phyloP scores from a whole-genome alignment of 1,284 basidiomycete species.

The Ceratobasidium sp. region DNA sequence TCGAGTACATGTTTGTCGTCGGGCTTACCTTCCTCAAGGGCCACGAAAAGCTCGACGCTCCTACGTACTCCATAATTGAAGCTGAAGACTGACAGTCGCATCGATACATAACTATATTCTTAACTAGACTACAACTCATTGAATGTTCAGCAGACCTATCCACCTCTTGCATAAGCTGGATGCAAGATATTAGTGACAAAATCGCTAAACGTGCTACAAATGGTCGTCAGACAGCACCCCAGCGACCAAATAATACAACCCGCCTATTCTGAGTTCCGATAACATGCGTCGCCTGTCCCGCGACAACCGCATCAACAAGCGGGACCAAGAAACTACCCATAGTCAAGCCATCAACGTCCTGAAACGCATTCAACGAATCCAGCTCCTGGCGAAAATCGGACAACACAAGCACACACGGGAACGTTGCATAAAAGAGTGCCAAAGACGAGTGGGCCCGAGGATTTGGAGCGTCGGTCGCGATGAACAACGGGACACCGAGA shows the following conservation, averaged over 20 bases:
- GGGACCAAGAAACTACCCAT: conserved; percentile 66
- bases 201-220: conserved; percentile 32
- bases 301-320: conserved; percentile 75
- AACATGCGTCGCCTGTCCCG: conserved; percentile 49
- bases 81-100: conserved; percentile 66
- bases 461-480: conserved; percentile 70
- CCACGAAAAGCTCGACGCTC: conserved; percentile 81
- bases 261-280: conserved; percentile 27
- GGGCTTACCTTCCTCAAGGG: conserved; percentile 88
- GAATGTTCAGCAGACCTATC: neutral
- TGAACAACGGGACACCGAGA: conserved; percentile 72
- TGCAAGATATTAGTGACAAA: conserved; percentile 31
- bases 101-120: conserved; percentile 1
- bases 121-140: conserved; percentile 6
- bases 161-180: conserved; percentile 5
- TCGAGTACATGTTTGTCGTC: conserved; percentile 96
- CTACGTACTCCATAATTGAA: conserved; percentile 86
- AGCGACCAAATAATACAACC: neutral
- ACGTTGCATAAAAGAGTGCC: conserved; percentile 63
- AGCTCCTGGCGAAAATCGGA: conserved; percentile 63
- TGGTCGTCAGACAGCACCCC: neutral
- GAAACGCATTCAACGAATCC: conserved; percentile 59
- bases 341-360: conserved; percentile 64
- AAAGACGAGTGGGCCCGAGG: conserved; percentile 60
- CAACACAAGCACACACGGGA: conserved; percentile 77